Conservation (phyloP, 2,329 filamentous ascomycete species). For the Didymosphaeria variabile region DNA sequence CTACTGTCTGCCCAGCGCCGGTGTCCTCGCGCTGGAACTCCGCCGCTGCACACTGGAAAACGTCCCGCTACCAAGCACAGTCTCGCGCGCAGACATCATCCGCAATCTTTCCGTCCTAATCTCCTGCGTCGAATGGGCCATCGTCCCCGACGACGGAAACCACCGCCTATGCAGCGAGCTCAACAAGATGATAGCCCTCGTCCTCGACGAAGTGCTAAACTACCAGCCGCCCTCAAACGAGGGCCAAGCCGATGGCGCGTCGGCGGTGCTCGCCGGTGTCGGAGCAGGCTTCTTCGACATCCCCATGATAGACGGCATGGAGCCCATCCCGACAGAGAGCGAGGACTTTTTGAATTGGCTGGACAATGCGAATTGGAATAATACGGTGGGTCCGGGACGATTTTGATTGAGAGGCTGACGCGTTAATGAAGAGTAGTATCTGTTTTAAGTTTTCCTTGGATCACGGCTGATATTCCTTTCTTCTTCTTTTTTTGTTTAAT, state of each 20-base stretch:
- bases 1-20: conserved; percentile 47
- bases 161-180: conserved; percentile 47
- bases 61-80: conserved; percentile 36
- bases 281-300: conserved; percentile 45
- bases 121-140: conserved; percentile 46
- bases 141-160: conserved; percentile 46
- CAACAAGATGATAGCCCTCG: conserved; percentile 47
- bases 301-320: conserved; percentile 46
- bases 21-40: conserved; percentile 46
- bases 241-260: conserved; percentile 22
- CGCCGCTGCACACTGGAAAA: conserved; percentile 45
- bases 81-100: conserved; percentile 47
- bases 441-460: conserved; percentile 15
- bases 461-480: too few relatives aligned
- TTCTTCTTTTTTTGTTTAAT: too few relatives aligned
- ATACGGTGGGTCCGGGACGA: conserved; percentile 28
- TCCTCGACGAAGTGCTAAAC: conserved; percentile 48
- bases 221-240: conserved; percentile 40
- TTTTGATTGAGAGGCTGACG: not conserved
- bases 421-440: conserved; percentile 19
- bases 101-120: conserved; percentile 48
- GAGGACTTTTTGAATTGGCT: conserved; percentile 49
- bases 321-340: conserved; percentile 47
- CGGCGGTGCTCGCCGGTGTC: conserved; percentile 18
- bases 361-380: conserved; percentile 49